A percentile compares a stretch with the other conserved stretches of the same genome.
These are phyloP conservation scores for Auriscalpium orientale DNA, from an alignment of 768 basidiomycete genomes.

Conservation along the genomic window DNA sequence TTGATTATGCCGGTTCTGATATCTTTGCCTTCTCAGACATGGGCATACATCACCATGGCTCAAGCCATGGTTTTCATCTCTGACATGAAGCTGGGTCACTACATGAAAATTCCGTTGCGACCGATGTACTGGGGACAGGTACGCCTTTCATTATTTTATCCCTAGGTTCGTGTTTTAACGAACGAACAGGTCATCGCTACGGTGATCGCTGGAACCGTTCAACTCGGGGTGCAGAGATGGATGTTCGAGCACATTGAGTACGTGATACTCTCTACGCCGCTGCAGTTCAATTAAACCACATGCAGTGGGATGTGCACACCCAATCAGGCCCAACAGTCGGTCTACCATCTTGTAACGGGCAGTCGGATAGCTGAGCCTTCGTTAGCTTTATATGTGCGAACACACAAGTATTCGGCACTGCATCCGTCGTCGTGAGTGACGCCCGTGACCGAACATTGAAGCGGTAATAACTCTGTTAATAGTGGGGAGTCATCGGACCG, in stretches of 20 bases:
- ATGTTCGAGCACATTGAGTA: constrained; percentile 36
- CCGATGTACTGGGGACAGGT: constrained; percentile 48
- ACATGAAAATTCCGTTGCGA: constrained; percentile 58
- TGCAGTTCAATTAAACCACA: neutral
- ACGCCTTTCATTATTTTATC: constrained; percentile 40
- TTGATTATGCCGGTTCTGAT: neutral
- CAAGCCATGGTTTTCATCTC: constrained; percentile 62
- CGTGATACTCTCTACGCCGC: constrained; percentile 15
- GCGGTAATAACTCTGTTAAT: neutral
- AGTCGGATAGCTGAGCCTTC: neutral
- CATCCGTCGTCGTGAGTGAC: constrained; percentile 28
- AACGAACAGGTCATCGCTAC: constrained; percentile 23
- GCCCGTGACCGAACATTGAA: neutral
- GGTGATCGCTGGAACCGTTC: constrained; percentile 53
- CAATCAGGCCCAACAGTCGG: constrained; percentile 31
- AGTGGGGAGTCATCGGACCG: constrained; percentile 39
- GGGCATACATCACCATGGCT: constrained; percentile 58
- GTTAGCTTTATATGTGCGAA: constrained; percentile 41
- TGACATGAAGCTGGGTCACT: constrained; percentile 71
- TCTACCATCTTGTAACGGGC: neutral
- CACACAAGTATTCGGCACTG: constrained; percentile 50
- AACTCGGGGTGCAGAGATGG: constrained; percentile 58
- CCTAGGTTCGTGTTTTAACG: constrained; percentile 22
- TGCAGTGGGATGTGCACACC: constrained; percentile 39
- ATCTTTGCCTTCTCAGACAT: constrained; percentile 35